Percentiles rank a stretch among this genome's conserved stretches.
Conservation (phyloP, 305 asterid genomes). For the Andrographis paniculata region DNA sequence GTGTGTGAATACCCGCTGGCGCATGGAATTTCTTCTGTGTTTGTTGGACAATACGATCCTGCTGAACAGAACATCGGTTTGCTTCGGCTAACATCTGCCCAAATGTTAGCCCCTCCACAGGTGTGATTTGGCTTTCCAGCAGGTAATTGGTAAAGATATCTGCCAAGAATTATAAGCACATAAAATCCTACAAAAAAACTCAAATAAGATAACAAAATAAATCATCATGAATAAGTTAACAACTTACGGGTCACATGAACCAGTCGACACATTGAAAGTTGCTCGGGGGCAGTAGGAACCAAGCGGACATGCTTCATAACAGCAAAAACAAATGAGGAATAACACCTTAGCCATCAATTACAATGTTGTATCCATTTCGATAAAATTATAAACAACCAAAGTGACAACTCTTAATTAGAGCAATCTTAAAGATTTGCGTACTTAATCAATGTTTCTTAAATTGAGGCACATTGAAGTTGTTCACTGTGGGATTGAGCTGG, state of each 20-base stretch:
- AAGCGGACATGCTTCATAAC: conserved; percentile 71
- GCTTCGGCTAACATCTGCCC: conserved; percentile 79
- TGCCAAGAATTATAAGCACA: conserved; percentile 20
- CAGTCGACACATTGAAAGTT: conserved; percentile 47
- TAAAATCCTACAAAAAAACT: conserved; percentile 11
- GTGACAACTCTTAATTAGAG: no score
- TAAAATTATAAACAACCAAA: no score
- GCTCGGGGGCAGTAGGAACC: conserved; percentile 82
- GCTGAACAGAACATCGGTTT: conserved; percentile 72
- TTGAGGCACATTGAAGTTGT: no score
- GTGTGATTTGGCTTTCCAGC: conserved; percentile 49
- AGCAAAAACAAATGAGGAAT: conserved; percentile 9
- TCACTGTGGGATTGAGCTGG: no score
- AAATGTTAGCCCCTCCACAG: conserved; percentile 90
- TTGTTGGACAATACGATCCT: conserved; percentile 78
- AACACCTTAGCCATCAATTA: conserved; percentile 15
- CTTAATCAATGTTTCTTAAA: no score
- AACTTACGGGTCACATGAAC: conserved; percentile 84
- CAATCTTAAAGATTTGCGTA: no score
- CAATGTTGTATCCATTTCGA: no score
- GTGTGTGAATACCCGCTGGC: conserved; percentile 46
- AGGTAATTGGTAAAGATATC: conserved; percentile 74
- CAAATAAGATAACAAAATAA: background rate
- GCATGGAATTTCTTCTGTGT: conserved; percentile 51
- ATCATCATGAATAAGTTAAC: background rate